phyloP scores from a whole-genome alignment of 805 yeast genomes.

The Metschnikowia koreensis region DNA sequence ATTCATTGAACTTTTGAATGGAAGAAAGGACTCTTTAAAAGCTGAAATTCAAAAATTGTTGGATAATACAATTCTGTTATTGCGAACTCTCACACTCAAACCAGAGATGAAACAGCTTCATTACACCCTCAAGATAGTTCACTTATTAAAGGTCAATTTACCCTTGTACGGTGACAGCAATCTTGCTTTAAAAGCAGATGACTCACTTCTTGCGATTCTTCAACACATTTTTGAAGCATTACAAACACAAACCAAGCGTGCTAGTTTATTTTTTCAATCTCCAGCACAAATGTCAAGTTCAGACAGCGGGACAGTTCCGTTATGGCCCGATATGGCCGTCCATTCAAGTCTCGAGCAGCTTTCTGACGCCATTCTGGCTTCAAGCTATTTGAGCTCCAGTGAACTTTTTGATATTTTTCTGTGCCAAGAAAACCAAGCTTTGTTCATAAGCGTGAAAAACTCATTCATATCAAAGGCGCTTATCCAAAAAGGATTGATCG shows the following conservation, averaged over 20 bases:
- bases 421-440: slow-evolving; percentile 14
- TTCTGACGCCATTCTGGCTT: slow-evolving; percentile 9
- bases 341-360: slow-evolving; percentile 11
- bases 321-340: slow-evolving; percentile 14
- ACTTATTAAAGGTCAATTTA: not conserved
- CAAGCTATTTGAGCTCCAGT: slow-evolving; percentile 6
- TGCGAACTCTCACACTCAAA: not conserved
- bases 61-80: not conserved
- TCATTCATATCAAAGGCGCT: slow-evolving; percentile 24
- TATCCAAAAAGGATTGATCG: not conserved
- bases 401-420: slow-evolving; percentile 23
- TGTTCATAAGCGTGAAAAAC: slow-evolving; percentile 30
- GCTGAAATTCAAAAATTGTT: slow-evolving; percentile 1
- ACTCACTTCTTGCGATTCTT: not conserved
- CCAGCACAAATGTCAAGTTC: not conserved
- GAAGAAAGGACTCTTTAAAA: not conserved
- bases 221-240: not conserved
- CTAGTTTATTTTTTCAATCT: not conserved
- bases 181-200: not conserved
- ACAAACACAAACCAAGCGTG: not conserved
- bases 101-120: not conserved
- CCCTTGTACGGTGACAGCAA: not conserved
- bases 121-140: slow-evolving; percentile 2
- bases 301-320: slow-evolving; percentile 13
- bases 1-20: not conserved